Evolutionary conservation across 2,329 filamentous ascomycete species (phyloP).

Genomic region (Talaromyces sp.): DNA sequence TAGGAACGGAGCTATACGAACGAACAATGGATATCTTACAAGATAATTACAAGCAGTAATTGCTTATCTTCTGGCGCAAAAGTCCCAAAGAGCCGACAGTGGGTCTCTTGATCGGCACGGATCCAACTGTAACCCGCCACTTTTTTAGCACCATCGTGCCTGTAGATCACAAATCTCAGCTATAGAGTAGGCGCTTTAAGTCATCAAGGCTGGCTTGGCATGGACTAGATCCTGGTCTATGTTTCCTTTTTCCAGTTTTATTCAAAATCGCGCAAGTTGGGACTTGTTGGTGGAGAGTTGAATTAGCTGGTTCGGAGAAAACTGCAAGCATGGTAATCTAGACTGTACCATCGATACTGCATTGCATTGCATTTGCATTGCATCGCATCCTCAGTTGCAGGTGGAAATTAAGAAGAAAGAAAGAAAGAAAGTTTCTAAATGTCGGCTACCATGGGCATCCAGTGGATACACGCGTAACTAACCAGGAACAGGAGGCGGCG

Average conservation of each 20-base stretch:
- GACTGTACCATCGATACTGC: neutral
- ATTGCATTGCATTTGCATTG: constrained; percentile 14
- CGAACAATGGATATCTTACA: neutral
- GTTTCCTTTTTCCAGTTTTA: neutral
- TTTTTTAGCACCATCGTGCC: constrained; percentile 10
- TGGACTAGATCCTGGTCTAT: neutral
- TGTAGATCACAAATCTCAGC: constrained; percentile 11
- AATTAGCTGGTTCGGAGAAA: neutral
- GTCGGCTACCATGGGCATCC: neutral
- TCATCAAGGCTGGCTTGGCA: constrained; percentile 5
- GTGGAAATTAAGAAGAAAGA: neutral
- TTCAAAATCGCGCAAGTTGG: neutral
- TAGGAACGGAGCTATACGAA: neutral
- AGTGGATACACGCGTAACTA: neutral
- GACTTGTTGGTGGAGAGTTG: neutral
- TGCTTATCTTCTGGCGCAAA: constrained; percentile 3
- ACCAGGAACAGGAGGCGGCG: neutral
- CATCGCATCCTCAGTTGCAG: neutral
- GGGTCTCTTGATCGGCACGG: neutral
- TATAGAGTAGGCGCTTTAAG: neutral
- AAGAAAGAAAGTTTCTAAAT: neutral
- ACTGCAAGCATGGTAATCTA: neutral
- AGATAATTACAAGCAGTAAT: neutral
- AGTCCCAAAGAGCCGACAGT: neutral
- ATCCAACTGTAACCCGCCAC: constrained; percentile 2